Percentiles rank a stretch among this genome's conserved stretches.
These are phyloP conservation scores for Nitzschia inconspicua DNA, from an alignment of 108 stramenopile genomes.

Conservation along the genomic window DNA sequence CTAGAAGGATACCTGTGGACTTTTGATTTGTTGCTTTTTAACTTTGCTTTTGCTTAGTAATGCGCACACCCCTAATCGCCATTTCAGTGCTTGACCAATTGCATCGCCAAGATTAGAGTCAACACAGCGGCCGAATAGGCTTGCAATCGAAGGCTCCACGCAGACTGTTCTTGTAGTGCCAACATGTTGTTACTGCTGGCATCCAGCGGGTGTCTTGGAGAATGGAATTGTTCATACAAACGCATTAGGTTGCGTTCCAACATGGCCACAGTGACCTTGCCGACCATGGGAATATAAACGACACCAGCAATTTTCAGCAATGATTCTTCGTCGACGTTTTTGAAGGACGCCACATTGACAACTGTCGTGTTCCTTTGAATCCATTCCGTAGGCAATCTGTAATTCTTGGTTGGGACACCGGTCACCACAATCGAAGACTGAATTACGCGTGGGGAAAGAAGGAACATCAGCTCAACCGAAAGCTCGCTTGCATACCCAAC, in stretches of 20 bases:
- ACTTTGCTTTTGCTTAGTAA: too few species aligned
- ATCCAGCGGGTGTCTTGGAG: slow-evolving; percentile 16
- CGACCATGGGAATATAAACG: slow-evolving; percentile 91
- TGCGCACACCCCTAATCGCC: too few species aligned
- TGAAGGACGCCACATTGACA: slow-evolving; percentile 94
- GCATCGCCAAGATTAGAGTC: slow-evolving; percentile 50
- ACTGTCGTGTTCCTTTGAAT: slow-evolving; percentile 90
- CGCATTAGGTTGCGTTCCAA: slow-evolving; percentile 91
- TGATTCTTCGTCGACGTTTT: slow-evolving; percentile 93
- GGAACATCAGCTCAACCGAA: background rate
- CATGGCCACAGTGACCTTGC: slow-evolving; percentile 97
- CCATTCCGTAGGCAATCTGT: slow-evolving; percentile 90
- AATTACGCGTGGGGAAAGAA: background rate
- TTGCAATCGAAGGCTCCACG: slow-evolving; percentile 42
- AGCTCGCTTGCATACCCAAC: background rate
- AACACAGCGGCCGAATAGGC: slow-evolving; percentile 67
- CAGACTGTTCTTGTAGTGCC: background rate
- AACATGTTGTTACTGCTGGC: background rate
- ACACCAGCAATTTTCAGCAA: slow-evolving; percentile 84
- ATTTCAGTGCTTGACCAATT: slow-evolving; percentile 23
- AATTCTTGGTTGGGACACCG: slow-evolving; percentile 90
- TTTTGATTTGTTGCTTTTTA: too few species aligned
- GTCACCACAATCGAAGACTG: slow-evolving; percentile 88
- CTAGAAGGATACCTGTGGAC: too few species aligned
- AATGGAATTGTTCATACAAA: slow-evolving; percentile 89